These are phyloP conservation scores for Vicia faba DNA, from an alignment of 306 rosid species.

Conservation along the genomic window DNA sequence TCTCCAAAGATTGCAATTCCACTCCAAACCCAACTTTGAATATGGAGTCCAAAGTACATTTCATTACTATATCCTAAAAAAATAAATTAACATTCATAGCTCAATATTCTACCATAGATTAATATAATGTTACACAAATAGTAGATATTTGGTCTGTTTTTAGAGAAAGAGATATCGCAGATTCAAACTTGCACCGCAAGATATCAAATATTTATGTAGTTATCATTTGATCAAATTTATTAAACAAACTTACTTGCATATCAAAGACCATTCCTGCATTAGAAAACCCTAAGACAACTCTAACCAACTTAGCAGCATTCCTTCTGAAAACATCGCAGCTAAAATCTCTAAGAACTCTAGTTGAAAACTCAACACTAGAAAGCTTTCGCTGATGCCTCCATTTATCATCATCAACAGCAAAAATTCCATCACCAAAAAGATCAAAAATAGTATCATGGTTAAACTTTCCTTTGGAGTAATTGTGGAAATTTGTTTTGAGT, in stretches of 20 bases:
- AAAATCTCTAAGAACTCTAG: conserved; percentile 67
- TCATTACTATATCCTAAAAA: conserved; percentile 62
- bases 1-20: conserved; percentile 68
- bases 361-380: conserved; percentile 66
- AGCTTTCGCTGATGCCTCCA: conserved; percentile 85
- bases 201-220: too few species aligned
- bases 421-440: conserved; percentile 71
- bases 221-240: too few species aligned
- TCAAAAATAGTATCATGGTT: conserved; percentile 42
- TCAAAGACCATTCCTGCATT: conserved; percentile 46
- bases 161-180: too few species aligned
- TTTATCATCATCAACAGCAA: conserved; percentile 61
- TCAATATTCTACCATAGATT: neutral
- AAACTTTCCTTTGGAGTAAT: conserved; percentile 58
- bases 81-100: neutral
- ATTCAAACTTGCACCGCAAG: too few species aligned
- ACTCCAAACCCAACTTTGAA: conserved; percentile 89
- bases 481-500: conserved; percentile 45
- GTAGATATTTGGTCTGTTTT: too few species aligned
- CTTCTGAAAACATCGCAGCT: conserved; percentile 59
- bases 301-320: conserved; percentile 58
- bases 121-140: too few species aligned
- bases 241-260: conserved; percentile 52
- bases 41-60: conserved; percentile 74
- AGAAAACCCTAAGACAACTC: conserved; percentile 40